phyloP scores from a whole-genome alignment of 2,329 filamentous ascomycete species.

The Calonectria hawksworthii region DNA sequence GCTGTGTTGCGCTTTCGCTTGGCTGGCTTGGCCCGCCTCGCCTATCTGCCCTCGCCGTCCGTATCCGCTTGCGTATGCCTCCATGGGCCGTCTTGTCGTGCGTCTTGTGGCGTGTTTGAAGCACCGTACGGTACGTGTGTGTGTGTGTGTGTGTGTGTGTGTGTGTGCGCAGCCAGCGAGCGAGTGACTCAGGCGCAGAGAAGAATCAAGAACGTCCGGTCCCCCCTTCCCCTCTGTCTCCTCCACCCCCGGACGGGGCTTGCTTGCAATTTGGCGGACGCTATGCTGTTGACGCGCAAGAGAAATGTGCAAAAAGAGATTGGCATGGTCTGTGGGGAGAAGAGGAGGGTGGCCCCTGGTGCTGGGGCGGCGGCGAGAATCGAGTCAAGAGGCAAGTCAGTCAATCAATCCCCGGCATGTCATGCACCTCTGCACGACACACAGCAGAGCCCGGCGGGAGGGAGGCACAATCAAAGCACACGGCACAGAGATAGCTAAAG shows the following conservation, averaged over 20 bases:
- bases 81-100: not conserved
- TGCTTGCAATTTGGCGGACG: not conserved
- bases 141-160: not conserved
- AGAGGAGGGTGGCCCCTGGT: not conserved
- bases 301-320: conserved; percentile 4
- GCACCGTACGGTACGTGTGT: not conserved
- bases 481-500: not conserved
- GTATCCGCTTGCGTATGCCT: conserved; percentile 10
- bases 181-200: not conserved
- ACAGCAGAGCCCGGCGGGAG: not conserved
- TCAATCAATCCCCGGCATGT: not conserved
- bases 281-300: conserved; percentile 6
- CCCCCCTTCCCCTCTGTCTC: not conserved
- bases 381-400: not conserved
- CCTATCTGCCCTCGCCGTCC: not conserved
- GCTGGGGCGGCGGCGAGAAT: not conserved
- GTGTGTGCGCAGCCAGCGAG: not conserved
- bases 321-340: conserved; percentile 7
- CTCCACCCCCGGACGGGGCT: not conserved
- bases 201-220: not conserved
- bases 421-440: not conserved
- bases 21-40: conserved; percentile 3
- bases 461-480: not conserved
- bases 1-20: conserved; percentile 7
- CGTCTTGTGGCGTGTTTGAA: conserved; percentile 12